phyloP scores from a whole-genome alignment of 306 rosid species.

The Erythrophleum fordii region DNA sequence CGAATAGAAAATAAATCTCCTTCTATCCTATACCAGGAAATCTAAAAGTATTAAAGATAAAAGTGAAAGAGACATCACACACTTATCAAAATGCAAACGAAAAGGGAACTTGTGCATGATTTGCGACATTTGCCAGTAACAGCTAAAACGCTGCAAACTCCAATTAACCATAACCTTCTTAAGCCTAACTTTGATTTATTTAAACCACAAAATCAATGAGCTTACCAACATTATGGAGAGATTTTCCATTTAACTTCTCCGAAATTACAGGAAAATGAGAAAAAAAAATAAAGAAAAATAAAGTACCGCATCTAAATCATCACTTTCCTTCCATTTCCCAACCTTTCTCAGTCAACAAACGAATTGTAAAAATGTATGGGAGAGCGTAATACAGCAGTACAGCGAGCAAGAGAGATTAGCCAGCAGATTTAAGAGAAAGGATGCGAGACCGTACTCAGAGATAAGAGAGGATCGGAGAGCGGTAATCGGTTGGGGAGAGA shows the following conservation, averaged over 20 bases:
- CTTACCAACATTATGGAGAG: background rate
- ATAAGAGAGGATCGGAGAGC: constrained; percentile 43
- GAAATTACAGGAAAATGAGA: background rate
- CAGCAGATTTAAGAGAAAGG: constrained; percentile 4
- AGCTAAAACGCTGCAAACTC: background rate
- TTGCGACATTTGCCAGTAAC: background rate
- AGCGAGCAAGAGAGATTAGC: background rate
- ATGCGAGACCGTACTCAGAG: constrained; percentile 38
- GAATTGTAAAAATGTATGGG: background rate
- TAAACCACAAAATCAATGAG: background rate
- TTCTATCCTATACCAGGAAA: background rate
- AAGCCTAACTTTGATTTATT: background rate
- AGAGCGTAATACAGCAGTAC: background rate
- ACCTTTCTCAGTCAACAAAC: background rate
- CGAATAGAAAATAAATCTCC: background rate
- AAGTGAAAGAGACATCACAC: background rate
- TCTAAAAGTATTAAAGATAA: background rate
- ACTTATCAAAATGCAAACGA: background rate
- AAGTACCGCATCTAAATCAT: background rate
- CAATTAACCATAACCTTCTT: background rate
- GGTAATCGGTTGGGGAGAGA: constrained; percentile 57
- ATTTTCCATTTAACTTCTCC: background rate
- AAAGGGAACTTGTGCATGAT: background rate
- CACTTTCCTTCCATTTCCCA: background rate
- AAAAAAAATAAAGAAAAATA: background rate